These are phyloP conservation scores for Lachancea mirantina DNA, from an alignment of 805 yeast species.

Conservation along the genomic window DNA sequence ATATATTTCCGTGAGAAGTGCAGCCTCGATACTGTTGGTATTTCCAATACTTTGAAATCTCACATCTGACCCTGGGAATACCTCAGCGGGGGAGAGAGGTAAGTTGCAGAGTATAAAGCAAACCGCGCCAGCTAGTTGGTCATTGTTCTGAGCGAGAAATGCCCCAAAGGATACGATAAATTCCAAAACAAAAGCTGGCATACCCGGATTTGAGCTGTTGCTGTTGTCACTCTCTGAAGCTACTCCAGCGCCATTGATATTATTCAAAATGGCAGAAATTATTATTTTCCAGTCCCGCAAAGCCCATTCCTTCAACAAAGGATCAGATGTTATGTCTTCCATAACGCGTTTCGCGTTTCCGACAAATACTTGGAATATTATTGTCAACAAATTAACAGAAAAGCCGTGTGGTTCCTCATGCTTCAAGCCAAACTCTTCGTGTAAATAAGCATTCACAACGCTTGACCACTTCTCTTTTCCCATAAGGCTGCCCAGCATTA, in stretches of 20 bases:
- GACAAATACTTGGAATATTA: slow-evolving; percentile 54
- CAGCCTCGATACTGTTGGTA: slow-evolving; percentile 35
- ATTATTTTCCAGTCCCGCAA: slow-evolving; percentile 45
- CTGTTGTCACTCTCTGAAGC: slow-evolving; percentile 3
- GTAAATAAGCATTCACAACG: slow-evolving; percentile 52
- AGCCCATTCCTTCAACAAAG: slow-evolving; percentile 42
- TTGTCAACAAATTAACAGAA: slow-evolving; percentile 40
- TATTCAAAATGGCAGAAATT: slow-evolving; percentile 34
- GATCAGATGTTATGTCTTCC: slow-evolving; percentile 38
- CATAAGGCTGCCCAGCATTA: slow-evolving; percentile 58
- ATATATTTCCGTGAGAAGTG: slow-evolving; percentile 60
- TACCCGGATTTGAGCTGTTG: slow-evolving; percentile 8
- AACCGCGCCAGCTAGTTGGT: slow-evolving; percentile 36
- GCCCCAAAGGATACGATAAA: slow-evolving; percentile 48
- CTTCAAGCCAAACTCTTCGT: slow-evolving; percentile 43
- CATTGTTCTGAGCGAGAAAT: slow-evolving; percentile 34
- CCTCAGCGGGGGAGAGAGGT: slow-evolving; percentile 34
- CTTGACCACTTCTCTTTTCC: slow-evolving; percentile 55
- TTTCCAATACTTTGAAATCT: slow-evolving; percentile 37
- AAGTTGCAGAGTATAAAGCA: slow-evolving; percentile 42
- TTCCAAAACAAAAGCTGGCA: slow-evolving; percentile 28
- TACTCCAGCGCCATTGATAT: slow-evolving; percentile 16
- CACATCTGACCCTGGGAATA: slow-evolving; percentile 27
- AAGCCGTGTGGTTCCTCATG: slow-evolving; percentile 39
- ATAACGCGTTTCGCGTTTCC: slow-evolving; percentile 54